These are phyloP conservation scores for Exophiala sideris DNA, from an alignment of 2,329 filamentous ascomycete genomes.

Conservation along the genomic window DNA sequence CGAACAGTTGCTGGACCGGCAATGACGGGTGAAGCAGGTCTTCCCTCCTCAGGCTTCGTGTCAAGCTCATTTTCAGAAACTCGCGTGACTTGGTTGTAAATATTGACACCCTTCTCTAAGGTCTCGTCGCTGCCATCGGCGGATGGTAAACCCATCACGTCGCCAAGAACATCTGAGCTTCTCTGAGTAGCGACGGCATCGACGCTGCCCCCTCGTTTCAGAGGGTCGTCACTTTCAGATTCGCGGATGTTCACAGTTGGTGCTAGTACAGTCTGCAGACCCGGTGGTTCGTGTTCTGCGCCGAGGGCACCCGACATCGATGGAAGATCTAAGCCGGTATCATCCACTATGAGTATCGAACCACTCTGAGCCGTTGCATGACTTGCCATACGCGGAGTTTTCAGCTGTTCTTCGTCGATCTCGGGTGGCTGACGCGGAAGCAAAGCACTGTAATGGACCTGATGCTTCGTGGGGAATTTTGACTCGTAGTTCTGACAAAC, in stretches of 20 bases:
- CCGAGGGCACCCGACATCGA: conserved; percentile 39
- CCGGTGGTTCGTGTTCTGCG: background rate
- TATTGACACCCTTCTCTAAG: background rate
- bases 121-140: conserved; percentile 5
- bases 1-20: conserved; percentile 15
- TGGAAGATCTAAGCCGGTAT: conserved; percentile 34
- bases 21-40: conserved; percentile 13
- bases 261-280: background rate
- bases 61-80: background rate
- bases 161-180: conserved; percentile 21
- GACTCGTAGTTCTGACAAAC: conserved; percentile 75
- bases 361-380: conserved; percentile 76
- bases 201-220: conserved; percentile 10
- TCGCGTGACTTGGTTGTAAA: background rate
- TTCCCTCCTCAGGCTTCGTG: background rate
- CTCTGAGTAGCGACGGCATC: conserved; percentile 21
- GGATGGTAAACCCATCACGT: conserved; percentile 3
- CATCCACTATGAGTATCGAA: conserved; percentile 83
- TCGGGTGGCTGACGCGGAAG: conserved; percentile 6
- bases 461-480: conserved; percentile 53
- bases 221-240: background rate
- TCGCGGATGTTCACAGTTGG: background rate
- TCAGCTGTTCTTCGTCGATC: background rate
- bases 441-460: conserved; percentile 19
- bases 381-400: conserved; percentile 40